phyloP scores from a whole-genome alignment of 2,329 filamentous ascomycete genomes.

The Torrubiella hemipterigena region DNA sequence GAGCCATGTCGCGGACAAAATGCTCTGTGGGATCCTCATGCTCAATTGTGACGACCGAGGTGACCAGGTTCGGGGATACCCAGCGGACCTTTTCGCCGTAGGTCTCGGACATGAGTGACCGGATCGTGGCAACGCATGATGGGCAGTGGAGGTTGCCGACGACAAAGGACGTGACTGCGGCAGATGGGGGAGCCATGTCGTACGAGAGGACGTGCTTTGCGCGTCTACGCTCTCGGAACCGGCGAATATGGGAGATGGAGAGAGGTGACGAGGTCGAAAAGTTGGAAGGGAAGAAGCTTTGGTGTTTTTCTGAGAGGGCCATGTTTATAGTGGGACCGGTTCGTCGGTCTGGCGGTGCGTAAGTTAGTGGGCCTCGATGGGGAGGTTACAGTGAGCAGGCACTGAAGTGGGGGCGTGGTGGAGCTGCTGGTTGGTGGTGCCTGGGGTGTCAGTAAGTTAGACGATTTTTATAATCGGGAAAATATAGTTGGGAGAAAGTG shows the following conservation, averaged over 20 bases:
- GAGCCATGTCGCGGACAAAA: constrained; percentile 28
- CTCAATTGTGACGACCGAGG: constrained; percentile 53
- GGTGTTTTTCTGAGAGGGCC: too few species aligned
- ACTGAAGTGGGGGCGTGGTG: too few species aligned
- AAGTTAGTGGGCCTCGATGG: too few species aligned
- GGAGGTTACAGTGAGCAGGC: too few species aligned
- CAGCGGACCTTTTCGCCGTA: constrained; percentile 36
- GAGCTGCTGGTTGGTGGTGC: too few species aligned
- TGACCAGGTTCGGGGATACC: constrained; percentile 60
- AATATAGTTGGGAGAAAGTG: too few species aligned
- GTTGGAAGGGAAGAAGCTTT: too few species aligned
- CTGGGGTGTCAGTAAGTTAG: too few species aligned
- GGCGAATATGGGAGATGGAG: background rate
- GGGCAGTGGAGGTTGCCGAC: constrained; percentile 69
- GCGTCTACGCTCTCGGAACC: background rate
- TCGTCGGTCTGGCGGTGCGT: too few species aligned
- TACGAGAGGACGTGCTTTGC: constrained; percentile 4
- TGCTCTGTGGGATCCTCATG: constrained; percentile 32
- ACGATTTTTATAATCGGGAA: too few species aligned
- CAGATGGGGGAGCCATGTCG: constrained; percentile 16
- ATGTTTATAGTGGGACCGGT: too few species aligned
- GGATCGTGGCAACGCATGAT: constrained; percentile 58
- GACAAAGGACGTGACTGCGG: constrained; percentile 47
- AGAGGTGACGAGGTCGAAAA: background rate
- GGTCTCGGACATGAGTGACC: constrained; percentile 38